phyloP scores from a whole-genome alignment of 257 asterid genomes.

The Nemophila menziesii region DNA sequence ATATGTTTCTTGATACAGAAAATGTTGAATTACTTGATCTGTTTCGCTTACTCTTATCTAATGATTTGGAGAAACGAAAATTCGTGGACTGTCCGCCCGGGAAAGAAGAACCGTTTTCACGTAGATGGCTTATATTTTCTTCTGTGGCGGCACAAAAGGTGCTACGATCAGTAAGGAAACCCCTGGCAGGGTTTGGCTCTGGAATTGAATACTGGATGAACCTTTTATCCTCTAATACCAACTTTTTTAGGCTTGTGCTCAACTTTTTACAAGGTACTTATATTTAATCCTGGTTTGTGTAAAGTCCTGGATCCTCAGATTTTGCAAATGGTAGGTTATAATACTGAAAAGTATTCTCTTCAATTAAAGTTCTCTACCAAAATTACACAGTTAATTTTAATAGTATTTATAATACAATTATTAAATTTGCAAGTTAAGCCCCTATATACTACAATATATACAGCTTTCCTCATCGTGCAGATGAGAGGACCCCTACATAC shows the following conservation, averaged over 20 bases:
- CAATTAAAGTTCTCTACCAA: no score
- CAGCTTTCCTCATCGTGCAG: no score
- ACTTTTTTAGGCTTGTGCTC: background rate
- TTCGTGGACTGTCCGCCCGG: constrained; percentile 13
- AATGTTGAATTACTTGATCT: constrained; percentile 10
- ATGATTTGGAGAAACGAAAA: constrained; percentile 7
- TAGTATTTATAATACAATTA: no score
- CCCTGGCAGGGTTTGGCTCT: background rate
- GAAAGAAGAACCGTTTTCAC: constrained; percentile 11
- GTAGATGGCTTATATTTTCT: constrained; percentile 10
- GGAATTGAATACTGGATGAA: background rate
- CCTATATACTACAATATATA: no score
- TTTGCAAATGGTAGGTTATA: no score
- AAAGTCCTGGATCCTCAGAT: no score
- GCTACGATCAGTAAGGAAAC: background rate
- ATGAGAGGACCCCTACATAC: no score
- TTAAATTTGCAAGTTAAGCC: no score
- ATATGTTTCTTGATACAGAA: constrained; percentile 12
- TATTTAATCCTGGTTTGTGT: no score
- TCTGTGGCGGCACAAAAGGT: constrained; percentile 12
- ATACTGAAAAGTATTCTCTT: no score
- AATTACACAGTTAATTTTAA: no score
- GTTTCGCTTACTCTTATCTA: constrained; percentile 5
- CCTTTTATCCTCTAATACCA: background rate
- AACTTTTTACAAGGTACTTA: background rate